Evolutionary conservation across 2,329 filamentous ascomycete species (phyloP).

Genomic region (Meredithiella fracta): DNA sequence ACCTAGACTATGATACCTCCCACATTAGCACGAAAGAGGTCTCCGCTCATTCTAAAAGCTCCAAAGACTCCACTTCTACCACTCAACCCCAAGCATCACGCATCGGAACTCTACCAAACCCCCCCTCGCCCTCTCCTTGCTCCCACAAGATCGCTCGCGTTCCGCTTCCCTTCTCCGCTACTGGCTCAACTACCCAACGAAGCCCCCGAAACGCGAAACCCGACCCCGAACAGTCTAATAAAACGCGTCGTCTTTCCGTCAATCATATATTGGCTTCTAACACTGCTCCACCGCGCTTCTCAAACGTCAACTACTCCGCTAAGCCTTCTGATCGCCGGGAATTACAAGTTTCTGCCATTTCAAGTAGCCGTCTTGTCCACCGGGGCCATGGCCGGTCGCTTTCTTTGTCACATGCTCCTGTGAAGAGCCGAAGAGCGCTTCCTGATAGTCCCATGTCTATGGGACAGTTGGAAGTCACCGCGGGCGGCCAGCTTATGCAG

Average conservation of each 20-base stretch:
- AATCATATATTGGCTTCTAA: not conserved
- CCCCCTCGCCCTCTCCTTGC: not conserved
- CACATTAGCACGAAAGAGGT: not conserved
- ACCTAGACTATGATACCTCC: not conserved
- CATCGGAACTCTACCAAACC: not conserved
- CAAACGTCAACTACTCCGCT: slow-evolving; percentile 3
- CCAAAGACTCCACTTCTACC: not conserved
- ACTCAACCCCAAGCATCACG: not conserved
- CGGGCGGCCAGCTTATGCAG: slow-evolving; percentile 23
- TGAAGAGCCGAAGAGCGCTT: slow-evolving; percentile 13
- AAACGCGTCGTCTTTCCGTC: slow-evolving; percentile 6
- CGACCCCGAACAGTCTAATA: not conserved
- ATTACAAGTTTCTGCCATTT: not conserved
- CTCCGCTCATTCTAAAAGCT: not conserved
- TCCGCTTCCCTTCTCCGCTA: not conserved
- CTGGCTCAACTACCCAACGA: not conserved
- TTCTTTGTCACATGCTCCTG: not conserved
- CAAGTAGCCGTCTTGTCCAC: not conserved
- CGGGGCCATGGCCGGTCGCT: not conserved
- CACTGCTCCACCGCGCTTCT: slow-evolving; percentile 1
- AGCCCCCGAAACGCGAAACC: not conserved
- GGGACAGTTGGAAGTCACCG: slow-evolving; percentile 27
- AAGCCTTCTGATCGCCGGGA: not conserved
- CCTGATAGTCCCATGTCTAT: slow-evolving; percentile 20
- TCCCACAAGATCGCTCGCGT: not conserved